A percentile compares a stretch with the other conserved stretches of the same genome.
Conservation (phyloP, 1,284 basidiomycete species). For the Hemileia vastatrix region DNA sequence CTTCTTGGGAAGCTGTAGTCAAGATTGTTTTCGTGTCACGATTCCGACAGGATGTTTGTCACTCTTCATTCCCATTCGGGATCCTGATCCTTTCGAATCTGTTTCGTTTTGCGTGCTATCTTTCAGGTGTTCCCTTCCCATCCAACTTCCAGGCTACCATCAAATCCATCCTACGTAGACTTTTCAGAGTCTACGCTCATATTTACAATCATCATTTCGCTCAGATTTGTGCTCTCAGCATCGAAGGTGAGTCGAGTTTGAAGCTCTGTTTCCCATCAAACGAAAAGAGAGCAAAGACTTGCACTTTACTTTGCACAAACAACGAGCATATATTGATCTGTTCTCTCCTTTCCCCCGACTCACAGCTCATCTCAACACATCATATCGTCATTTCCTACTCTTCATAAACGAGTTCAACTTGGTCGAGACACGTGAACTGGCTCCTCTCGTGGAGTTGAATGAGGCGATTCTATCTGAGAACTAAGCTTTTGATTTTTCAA, state of each 20-base stretch:
- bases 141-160: slow-evolving; percentile 81
- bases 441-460: slow-evolving; percentile 90
- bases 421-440: slow-evolving; percentile 89
- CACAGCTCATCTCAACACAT: slow-evolving; percentile 91
- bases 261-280: not conserved
- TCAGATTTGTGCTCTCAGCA: slow-evolving; percentile 94
- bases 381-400: slow-evolving; percentile 94
- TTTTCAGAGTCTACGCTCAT: slow-evolving; percentile 96
- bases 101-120: no score
- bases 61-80: no score
- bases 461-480: slow-evolving; percentile 70
- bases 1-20: no score
- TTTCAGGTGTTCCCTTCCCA: slow-evolving; percentile 85
- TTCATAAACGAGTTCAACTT: slow-evolving; percentile 96
- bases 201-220: slow-evolving; percentile 99
- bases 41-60: no score
- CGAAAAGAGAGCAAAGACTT: not conserved
- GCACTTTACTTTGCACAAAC: no score
- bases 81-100: no score
- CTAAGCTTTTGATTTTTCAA: no score
- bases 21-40: no score
- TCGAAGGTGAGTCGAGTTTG: slow-evolving; percentile 63
- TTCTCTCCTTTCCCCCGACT: not conserved
- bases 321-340: no score
- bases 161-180: slow-evolving; percentile 76